Percentiles rank a stretch among this genome's conserved stretches.
Conservation (phyloP, 305 asterid genomes). For the Striga hermonthica region DNA sequence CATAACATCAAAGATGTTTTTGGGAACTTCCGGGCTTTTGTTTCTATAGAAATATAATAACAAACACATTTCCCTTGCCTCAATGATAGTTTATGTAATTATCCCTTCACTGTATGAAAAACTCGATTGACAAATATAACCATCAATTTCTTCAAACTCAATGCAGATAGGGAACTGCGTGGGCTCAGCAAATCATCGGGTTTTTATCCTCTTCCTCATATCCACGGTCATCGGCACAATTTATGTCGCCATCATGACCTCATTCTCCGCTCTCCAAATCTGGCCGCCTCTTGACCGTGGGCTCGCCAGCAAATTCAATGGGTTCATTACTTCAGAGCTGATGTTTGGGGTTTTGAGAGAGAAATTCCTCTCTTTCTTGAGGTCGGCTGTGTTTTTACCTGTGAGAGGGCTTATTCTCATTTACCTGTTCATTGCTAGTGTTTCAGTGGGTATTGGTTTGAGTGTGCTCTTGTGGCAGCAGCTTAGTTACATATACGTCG, state of each 20-base stretch:
- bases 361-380: slow-evolving; percentile 43
- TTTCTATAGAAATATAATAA: no score
- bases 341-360: slow-evolving; percentile 45
- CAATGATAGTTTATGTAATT: background rate
- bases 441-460: slow-evolving; percentile 74
- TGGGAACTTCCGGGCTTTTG: background rate
- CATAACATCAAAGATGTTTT: background rate
- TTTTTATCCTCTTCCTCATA: slow-evolving; percentile 72
- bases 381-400: slow-evolving; percentile 57
- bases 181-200: slow-evolving; percentile 77
- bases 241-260: slow-evolving; percentile 54
- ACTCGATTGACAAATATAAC: slow-evolving; percentile 15
- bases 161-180: slow-evolving; percentile 96
- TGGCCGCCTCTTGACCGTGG: slow-evolving; percentile 51
- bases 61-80: no score
- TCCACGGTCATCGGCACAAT: slow-evolving; percentile 63
- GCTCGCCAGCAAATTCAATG: slow-evolving; percentile 30
- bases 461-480: slow-evolving; percentile 84
- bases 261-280: slow-evolving; percentile 47
- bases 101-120: background rate
- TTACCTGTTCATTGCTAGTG: slow-evolving; percentile 69
- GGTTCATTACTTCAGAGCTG: slow-evolving; percentile 32
- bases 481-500: slow-evolving; percentile 72
- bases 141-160: slow-evolving; percentile 22
- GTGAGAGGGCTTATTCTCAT: slow-evolving; percentile 73